These are phyloP conservation scores for Phytomonas francai DNA, from an alignment of 208 protist genomes.

Conservation along the genomic window DNA sequence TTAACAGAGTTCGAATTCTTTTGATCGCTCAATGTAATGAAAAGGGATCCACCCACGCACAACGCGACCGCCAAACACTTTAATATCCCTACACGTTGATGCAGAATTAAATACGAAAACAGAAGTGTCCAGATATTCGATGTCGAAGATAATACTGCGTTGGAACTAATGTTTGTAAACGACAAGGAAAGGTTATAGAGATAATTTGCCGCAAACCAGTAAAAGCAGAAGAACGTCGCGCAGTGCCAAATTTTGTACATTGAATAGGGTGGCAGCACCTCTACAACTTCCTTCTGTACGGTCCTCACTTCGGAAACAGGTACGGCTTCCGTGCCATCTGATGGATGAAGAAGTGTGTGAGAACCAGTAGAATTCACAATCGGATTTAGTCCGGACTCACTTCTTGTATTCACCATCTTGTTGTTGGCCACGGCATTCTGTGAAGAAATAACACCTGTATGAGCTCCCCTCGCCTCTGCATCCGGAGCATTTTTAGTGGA, in stretches of 20 bases:
- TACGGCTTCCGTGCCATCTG: not conserved
- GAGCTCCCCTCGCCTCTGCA: not conserved
- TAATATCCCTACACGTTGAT: conserved; percentile 33
- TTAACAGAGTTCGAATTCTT: not conserved
- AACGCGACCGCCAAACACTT: conserved; percentile 54
- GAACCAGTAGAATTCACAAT: not conserved
- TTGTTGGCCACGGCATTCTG: not conserved
- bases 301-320: not conserved
- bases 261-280: conserved; percentile 36
- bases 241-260: conserved; percentile 58
- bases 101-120: conserved; percentile 66
- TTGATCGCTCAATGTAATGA: conserved; percentile 65
- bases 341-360: not conserved
- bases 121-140: conserved; percentile 82
- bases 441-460: not conserved
- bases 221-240: conserved; percentile 70
- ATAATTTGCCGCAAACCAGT: conserved; percentile 90
- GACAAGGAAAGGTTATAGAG: conserved; percentile 88
- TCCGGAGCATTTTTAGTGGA: not conserved
- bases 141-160: conserved; percentile 83
- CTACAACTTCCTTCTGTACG: conserved; percentile 5
- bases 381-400: not conserved
- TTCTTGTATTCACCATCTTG: not conserved
- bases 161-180: conserved; percentile 78
- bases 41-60: conserved; percentile 48